Percentiles rank a stretch among this genome's conserved stretches.
Conservation (phyloP, 257 asterid genomes). For the Gentiana dahurica region DNA sequence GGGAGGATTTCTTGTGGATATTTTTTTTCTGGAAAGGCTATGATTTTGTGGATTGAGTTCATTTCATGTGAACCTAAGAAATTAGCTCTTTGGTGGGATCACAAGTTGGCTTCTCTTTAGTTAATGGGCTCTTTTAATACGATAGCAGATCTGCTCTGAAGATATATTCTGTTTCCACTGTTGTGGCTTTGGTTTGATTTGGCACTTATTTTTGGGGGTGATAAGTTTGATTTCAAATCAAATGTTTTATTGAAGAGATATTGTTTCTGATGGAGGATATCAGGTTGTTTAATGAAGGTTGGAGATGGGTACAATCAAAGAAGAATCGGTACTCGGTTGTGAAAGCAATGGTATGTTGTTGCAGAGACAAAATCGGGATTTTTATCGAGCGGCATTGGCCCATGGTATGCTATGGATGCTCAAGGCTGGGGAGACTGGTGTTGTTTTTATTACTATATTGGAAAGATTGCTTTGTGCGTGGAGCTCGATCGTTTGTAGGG, state of each 20-base stretch:
- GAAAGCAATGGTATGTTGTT: slow-evolving; percentile 38
- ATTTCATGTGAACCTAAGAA: slow-evolving; percentile 9
- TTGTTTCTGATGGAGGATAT: slow-evolving; percentile 80
- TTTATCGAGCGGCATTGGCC: slow-evolving; percentile 95
- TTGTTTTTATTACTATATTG: slow-evolving; percentile 57
- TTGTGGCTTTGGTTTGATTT: slow-evolving; percentile 15
- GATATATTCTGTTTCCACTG: slow-evolving; percentile 18
- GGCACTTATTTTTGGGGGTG: slow-evolving; percentile 3
- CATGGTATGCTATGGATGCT: slow-evolving; percentile 72
- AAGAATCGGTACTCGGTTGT: slow-evolving; percentile 58
- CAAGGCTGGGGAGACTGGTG: slow-evolving; percentile 39
- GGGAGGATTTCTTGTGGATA: slow-evolving; percentile 56
- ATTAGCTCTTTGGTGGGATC: slow-evolving; percentile 18
- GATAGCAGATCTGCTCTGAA: slow-evolving; percentile 14
- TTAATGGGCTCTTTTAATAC: slow-evolving; percentile 18
- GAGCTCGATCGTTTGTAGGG: slow-evolving; percentile 56
- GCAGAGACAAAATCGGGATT: slow-evolving; percentile 61
- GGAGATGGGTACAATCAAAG: slow-evolving; percentile 86
- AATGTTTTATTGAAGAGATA: slow-evolving; percentile 4
- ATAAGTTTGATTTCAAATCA: slow-evolving; percentile 4
- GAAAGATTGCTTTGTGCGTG: slow-evolving; percentile 63
- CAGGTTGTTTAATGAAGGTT: slow-evolving; percentile 80
- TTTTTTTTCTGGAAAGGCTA: slow-evolving; percentile 7
- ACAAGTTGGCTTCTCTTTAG: slow-evolving; percentile 12
- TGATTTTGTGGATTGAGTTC: slow-evolving; percentile 26